A percentile compares a stretch with the other conserved stretches of the same genome.
Conservation (phyloP, 2,329 filamentous ascomycete species). For the Aspergillus fumigatiaffinis region DNA sequence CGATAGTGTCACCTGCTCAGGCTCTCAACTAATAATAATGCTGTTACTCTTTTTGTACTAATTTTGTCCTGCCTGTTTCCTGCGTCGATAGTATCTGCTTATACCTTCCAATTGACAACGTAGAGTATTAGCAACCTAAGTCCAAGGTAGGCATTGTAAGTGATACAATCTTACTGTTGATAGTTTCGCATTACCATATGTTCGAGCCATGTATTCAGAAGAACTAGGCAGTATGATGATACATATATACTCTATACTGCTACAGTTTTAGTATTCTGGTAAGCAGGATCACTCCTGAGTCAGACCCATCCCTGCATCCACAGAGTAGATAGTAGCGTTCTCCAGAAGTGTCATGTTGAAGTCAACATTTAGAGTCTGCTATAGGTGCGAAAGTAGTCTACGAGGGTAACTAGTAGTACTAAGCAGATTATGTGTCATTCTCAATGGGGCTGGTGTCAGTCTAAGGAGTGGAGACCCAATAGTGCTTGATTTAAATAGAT, state of each 20-base stretch:
- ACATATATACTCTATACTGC: no score
- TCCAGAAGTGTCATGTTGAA: no score
- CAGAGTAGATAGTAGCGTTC: no score
- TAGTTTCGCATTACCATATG: no score
- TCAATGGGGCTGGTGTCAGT: not conserved
- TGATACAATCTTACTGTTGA: no score
- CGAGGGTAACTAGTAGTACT: no score
- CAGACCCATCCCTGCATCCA: not conserved
- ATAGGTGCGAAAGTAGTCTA: not conserved
- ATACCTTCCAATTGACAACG: not conserved
- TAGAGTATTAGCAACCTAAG: not conserved
- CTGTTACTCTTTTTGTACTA: not conserved
- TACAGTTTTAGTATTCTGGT: not conserved
- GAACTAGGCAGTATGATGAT: not conserved
- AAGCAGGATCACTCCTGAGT: not conserved
- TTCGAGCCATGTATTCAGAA: not conserved
- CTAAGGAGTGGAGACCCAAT: not conserved
- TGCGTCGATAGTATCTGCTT: not conserved
- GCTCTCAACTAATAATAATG: not conserved
- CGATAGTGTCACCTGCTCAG: not conserved
- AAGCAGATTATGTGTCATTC: no score
- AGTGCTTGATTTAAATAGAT: not conserved
- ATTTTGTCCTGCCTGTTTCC: not conserved
- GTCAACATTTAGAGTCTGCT: not conserved
- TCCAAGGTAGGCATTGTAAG: not conserved